phyloP scores from a whole-genome alignment of 331 rosid genomes.

The Dryas integrifolia region DNA sequence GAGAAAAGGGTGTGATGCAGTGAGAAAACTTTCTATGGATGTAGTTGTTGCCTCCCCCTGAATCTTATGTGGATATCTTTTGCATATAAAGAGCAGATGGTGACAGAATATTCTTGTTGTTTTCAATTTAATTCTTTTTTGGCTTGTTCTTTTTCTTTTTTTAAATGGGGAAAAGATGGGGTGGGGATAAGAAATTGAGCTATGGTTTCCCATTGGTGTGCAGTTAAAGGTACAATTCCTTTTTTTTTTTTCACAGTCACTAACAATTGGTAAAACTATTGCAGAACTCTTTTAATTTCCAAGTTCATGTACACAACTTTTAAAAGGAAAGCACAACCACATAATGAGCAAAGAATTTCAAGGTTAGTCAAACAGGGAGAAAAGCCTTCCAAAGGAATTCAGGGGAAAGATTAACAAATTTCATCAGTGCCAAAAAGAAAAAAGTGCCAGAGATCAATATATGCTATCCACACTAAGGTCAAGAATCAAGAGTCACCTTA shows the following conservation, averaged over 20 bases:
- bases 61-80: neutral
- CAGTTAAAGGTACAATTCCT: neutral
- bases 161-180: neutral
- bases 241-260: neutral
- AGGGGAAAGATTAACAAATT: no score
- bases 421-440: no score
- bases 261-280: neutral
- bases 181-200: neutral
- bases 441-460: no score
- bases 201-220: neutral
- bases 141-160: neutral
- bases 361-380: neutral
- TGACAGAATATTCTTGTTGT: neutral
- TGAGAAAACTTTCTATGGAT: neutral
- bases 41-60: neutral
- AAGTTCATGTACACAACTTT: neutral
- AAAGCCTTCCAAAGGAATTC: neutral
- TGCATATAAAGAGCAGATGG: constrained; percentile 13
- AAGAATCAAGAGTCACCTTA: no score
- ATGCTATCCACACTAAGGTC: no score
- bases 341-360: constrained; percentile 14
- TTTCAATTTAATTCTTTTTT: neutral
- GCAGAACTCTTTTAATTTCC: neutral
- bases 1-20: neutral
- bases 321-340: neutral